Evolutionary conservation across 1,139 yeast species (phyloP).

Genomic region (Hyphopichia pseudoburtonii): DNA sequence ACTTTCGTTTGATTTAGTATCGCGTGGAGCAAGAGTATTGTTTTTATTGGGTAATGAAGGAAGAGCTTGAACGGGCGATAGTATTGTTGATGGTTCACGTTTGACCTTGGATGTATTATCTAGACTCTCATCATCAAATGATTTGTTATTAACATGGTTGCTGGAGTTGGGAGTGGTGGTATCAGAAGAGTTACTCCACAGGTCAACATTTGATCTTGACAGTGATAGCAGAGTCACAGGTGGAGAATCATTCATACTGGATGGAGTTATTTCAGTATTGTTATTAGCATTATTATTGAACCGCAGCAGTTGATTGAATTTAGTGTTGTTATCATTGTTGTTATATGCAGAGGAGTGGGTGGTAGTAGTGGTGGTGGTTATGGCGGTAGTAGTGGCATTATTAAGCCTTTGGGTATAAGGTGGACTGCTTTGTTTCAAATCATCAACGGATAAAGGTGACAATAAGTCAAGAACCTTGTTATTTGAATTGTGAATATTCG

Average conservation of each 20-base stretch:
- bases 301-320: background rate
- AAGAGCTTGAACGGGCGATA: slow-evolving; percentile 5
- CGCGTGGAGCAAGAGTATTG: slow-evolving; percentile 2
- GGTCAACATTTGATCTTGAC: too few species aligned
- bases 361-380: slow-evolving; percentile 1
- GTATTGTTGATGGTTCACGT: slow-evolving; percentile 10
- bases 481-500: slow-evolving; percentile 3
- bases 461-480: slow-evolving; percentile 33
- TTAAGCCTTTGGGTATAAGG: slow-evolving; percentile 6
- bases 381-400: slow-evolving; percentile 3
- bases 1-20: slow-evolving; percentile 13
- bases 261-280: slow-evolving; percentile 19
- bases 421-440: slow-evolving; percentile 23
- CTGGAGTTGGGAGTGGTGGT: too few species aligned
- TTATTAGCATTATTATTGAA: slow-evolving; percentile 1
- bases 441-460: slow-evolving; percentile 43
- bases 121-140: background rate
- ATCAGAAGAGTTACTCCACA: too few species aligned
- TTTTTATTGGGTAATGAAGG: slow-evolving; percentile 6
- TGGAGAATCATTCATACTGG: slow-evolving; percentile 29
- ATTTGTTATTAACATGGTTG: too few species aligned
- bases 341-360: too few species aligned
- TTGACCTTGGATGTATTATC: slow-evolving; percentile 7
- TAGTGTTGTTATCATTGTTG: too few species aligned
- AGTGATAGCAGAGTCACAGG: slow-evolving; percentile 13